phyloP scores from a whole-genome alignment of 805 yeast genomes.

The Ogataea trehalophila region DNA sequence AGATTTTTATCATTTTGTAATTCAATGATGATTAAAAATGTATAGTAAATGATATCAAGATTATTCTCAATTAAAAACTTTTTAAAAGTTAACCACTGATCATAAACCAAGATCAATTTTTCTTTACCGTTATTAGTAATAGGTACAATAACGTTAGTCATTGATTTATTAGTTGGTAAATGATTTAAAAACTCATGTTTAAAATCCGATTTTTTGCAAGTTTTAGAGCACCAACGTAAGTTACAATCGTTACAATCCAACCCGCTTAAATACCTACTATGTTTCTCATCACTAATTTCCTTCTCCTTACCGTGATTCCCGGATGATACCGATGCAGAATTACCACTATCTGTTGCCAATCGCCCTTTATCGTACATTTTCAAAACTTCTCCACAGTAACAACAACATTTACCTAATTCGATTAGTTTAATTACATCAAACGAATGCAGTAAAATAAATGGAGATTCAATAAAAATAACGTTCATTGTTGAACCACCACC shows the following conservation, averaged over 20 bases:
- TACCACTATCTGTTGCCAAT: constrained; percentile 6
- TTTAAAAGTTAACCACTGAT: constrained; percentile 20
- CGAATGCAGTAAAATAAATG: constrained; percentile 23
- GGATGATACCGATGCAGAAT: constrained; percentile 5
- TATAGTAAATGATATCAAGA: constrained; percentile 17
- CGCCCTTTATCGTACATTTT: constrained; percentile 29
- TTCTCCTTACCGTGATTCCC: constrained; percentile 6
- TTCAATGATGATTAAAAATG: constrained; percentile 17
- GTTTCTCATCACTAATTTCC: constrained; percentile 19
- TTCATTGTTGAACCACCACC: constrained; percentile 9
- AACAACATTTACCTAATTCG: constrained; percentile 28
- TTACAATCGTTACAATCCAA: constrained; percentile 29
- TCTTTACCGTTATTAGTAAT: constrained; percentile 2
- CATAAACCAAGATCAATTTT: constrained; percentile 17
- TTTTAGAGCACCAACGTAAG: constrained; percentile 27
- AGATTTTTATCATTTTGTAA: constrained; percentile 18
- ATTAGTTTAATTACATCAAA: constrained; percentile 24
- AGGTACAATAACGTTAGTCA: constrained; percentile 17
- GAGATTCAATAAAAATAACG: constrained; percentile 26
- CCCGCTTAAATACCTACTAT: constrained; percentile 26
- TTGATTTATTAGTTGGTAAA: constrained; percentile 27
- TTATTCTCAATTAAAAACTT: constrained; percentile 7
- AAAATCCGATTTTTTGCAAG: constrained; percentile 25
- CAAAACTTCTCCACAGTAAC: constrained; percentile 29
- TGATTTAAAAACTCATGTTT: constrained; percentile 24